These are phyloP conservation scores for Nadsonia commutata DNA, from an alignment of 1,139 yeast species.

Conservation along the genomic window DNA sequence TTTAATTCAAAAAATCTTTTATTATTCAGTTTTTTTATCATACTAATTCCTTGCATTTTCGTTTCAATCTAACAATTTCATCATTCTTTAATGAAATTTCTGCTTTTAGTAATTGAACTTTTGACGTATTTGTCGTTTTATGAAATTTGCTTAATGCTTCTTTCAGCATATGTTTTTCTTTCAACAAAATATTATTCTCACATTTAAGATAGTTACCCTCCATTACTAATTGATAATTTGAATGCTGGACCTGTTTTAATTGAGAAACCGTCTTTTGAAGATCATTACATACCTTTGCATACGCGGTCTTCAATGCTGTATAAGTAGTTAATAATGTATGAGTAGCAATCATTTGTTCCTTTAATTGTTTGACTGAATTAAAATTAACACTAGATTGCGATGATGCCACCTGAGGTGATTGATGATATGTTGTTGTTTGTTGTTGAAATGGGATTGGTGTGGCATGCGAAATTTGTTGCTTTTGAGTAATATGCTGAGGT, in stretches of 20 bases:
- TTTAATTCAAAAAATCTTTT: too few species aligned
- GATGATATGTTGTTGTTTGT: not conserved
- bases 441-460: not conserved
- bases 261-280: constrained; percentile 6
- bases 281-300: constrained; percentile 9
- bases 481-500: not conserved
- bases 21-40: not conserved
- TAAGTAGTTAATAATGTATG: constrained; percentile 11
- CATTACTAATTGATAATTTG: constrained; percentile 2
- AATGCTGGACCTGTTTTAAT: constrained; percentile 3
- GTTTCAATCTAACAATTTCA: constrained; percentile 4
- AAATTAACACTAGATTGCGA: too few species aligned
- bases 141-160: constrained; percentile 5
- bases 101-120: constrained; percentile 4
- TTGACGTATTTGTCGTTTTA: constrained; percentile 5
- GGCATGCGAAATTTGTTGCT: not conserved
- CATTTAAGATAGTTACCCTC: not conserved
- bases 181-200: constrained; percentile 1
- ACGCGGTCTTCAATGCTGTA: constrained; percentile 9
- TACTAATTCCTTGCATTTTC: constrained; percentile 4
- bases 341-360: constrained; percentile 9
- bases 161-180: constrained; percentile 5
- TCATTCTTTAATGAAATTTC: constrained; percentile 4
- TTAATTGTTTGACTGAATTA: constrained; percentile 8
- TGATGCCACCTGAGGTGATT: too few species aligned